Percentiles rank a stretch among this genome's conserved stretches.
Conservation (phyloP, 768 basidiomycete genomes). For the Tylopilus sp. region DNA sequence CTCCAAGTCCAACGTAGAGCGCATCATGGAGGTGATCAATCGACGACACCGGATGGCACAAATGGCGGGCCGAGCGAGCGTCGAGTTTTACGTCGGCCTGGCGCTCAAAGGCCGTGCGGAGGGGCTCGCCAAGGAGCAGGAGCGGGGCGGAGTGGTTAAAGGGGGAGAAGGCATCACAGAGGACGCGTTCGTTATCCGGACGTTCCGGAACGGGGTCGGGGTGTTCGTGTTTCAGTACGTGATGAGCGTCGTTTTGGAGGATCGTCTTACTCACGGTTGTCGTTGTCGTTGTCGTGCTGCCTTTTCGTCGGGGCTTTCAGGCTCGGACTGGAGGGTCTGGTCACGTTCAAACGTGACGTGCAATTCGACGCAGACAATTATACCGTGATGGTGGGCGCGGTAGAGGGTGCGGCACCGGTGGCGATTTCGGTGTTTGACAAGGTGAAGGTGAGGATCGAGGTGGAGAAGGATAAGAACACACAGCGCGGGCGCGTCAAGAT, state of each 20-base stretch:
- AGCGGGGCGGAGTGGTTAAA: too few relatives aligned
- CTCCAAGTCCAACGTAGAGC: constrained; percentile 85
- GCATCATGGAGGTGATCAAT: constrained; percentile 82
- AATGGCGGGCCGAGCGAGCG: constrained; percentile 94
- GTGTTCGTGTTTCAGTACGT: constrained; percentile 92
- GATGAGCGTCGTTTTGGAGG: not conserved
- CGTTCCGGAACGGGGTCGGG: constrained; percentile 93
- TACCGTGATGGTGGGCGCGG: constrained; percentile 59
- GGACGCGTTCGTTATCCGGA: constrained; percentile 90
- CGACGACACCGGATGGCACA: constrained; percentile 94
- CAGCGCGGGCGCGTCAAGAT: constrained; percentile 88
- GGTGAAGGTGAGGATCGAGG: constrained; percentile 83
- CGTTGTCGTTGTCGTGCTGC: not conserved
- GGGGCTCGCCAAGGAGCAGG: constrained; percentile 32
- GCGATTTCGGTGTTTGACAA: constrained; percentile 91
- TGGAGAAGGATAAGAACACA: constrained; percentile 94
- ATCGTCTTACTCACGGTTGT: not conserved
- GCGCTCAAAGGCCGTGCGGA: constrained; percentile 72
- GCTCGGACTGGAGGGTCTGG: constrained; percentile 89
- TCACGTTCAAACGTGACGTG: constrained; percentile 89
- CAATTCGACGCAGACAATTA: constrained; percentile 92
- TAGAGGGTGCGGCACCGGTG: constrained; percentile 37
- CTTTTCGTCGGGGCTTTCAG: too few relatives aligned
- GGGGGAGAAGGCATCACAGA: constrained; percentile 50
- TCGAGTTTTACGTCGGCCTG: constrained; percentile 96